Conservation (phyloP, 768 basidiomycete genomes). For the Tylopilus intermedius region DNA sequence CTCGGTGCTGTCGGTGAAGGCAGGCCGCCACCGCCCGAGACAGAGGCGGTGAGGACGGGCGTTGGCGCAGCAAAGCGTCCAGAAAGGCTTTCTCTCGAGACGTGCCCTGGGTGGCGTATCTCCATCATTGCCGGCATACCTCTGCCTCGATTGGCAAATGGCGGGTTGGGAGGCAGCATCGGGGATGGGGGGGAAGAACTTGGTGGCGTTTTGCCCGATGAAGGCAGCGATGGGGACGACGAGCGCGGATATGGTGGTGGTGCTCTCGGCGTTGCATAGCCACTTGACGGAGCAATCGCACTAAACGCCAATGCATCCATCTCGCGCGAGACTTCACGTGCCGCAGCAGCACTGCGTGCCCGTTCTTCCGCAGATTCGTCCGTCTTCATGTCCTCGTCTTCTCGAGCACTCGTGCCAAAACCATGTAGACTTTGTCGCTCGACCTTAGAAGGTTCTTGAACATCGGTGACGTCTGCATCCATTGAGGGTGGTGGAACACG, state of each 20-base stretch:
- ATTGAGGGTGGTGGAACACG: constrained; percentile 39
- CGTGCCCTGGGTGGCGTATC: not conserved
- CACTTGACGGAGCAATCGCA: constrained; percentile 20
- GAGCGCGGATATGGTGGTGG: constrained; percentile 1
- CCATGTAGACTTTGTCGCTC: constrained; percentile 5
- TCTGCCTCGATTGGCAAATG: constrained; percentile 34
- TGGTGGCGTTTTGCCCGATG: constrained; percentile 11
- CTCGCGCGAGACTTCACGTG: constrained; percentile 62
- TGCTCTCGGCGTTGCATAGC: constrained; percentile 16
- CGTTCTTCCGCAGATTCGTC: constrained; percentile 42
- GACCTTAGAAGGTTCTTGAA: not conserved
- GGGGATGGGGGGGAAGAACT: constrained; percentile 24
- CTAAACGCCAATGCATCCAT: constrained; percentile 51
- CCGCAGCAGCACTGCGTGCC: constrained; percentile 61
- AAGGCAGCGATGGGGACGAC: not conserved
- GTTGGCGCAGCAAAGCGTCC: constrained; percentile 9
- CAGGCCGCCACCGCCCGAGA: not conserved
- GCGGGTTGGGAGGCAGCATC: constrained; percentile 35
- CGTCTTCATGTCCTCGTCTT: constrained; percentile 28
- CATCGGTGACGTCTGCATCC: constrained; percentile 19
- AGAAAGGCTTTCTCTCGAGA: constrained; percentile 4
- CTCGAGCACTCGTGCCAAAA: constrained; percentile 3
- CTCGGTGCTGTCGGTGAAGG: constrained; percentile 2
- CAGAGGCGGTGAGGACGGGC: not conserved
- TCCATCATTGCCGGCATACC: constrained; percentile 11